Base-by-base conservation (phyloP, 331 rosid genomes). In the Saraca asoca region DNA sequence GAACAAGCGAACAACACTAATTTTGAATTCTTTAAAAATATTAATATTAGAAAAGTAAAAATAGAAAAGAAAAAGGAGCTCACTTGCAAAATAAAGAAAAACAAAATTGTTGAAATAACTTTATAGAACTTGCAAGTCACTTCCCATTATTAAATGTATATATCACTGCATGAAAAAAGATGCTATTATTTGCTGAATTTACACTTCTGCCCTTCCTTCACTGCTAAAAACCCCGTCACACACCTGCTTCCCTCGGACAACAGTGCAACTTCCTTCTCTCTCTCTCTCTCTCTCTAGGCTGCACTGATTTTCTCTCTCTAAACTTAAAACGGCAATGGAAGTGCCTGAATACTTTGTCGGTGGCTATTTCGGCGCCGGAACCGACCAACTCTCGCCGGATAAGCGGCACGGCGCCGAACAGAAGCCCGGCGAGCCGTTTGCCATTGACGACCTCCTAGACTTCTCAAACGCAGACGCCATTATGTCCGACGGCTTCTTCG, bases 101-200 rank as follows among this genome's bases (percentile, higher is more conserved):
- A 48, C 19, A 16, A 38, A 75, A 53, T 57, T 77, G 54, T 42
- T 59, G 68, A 69, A 76, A 73, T 66, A 72, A 75, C 89, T 86
- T 89, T 85, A 89, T 87, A 86, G 96, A 77, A 78, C 80, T 83
- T 87, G 86, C 87, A 87, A 87, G 91, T 87, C 91, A 80, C 89
- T 78, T 80, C 87, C 73, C 66, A 80, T 81, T 80, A 79, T 80
- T 77, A 77, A 72, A 83, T 78, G 52, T 65, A 58, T 60, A 70
- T 59, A 51, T 64, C 79, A 75, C 81, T 78, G 76, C 87, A 74
- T 84, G 82, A n/a, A 66, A 73, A 65, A 80, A 70, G 85, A 81
- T 83, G 87, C 98, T 79, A 18, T n/a, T 46, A 46, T 72, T 71
- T 7, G 5, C 0, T 0, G 0, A 56, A 82, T 60, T 88, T 83